Conservation (phyloP, 257 asterid species). For the Thymus quinquecostatus region DNA sequence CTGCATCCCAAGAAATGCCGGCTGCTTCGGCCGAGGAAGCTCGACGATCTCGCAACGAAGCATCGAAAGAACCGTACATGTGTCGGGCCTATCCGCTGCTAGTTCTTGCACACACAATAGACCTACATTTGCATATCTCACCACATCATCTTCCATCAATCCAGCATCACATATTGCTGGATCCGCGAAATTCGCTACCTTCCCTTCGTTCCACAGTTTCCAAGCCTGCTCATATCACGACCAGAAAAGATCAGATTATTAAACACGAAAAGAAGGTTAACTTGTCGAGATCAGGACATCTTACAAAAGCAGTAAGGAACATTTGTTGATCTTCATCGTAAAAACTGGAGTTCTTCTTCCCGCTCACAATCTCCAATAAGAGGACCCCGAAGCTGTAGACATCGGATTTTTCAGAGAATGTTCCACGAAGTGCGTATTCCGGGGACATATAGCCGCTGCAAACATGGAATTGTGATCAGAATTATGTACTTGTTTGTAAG, state of each 20-base stretch:
- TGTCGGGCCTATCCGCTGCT: constrained; percentile 52
- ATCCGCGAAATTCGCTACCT: constrained; percentile 33
- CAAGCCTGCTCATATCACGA: constrained; percentile 31
- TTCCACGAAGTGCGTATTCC: constrained; percentile 46
- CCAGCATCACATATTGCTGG: constrained; percentile 30
- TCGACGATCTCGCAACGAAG: constrained; percentile 32
- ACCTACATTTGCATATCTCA: constrained; percentile 30
- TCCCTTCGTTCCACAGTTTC: constrained; percentile 43
- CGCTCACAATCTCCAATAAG: constrained; percentile 41
- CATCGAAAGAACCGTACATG: constrained; percentile 49
- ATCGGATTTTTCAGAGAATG: constrained; percentile 48
- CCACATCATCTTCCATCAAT: constrained; percentile 34
- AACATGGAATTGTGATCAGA: neutral
- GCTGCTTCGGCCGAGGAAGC: neutral
- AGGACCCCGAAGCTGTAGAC: constrained; percentile 50
- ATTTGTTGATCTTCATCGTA: constrained; percentile 38
- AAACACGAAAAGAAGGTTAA: neutral
- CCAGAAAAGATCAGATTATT: neutral
- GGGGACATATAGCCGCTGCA: constrained; percentile 63
- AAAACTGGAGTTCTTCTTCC: constrained; percentile 26
- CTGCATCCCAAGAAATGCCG: neutral
- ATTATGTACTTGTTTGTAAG: neutral
- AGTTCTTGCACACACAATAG: constrained; percentile 43
- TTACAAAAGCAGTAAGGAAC: constrained; percentile 52
- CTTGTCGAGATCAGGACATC: neutral